phyloP scores from a whole-genome alignment of 2,329 filamentous ascomycete species.

The Celoporthe dispersa region DNA sequence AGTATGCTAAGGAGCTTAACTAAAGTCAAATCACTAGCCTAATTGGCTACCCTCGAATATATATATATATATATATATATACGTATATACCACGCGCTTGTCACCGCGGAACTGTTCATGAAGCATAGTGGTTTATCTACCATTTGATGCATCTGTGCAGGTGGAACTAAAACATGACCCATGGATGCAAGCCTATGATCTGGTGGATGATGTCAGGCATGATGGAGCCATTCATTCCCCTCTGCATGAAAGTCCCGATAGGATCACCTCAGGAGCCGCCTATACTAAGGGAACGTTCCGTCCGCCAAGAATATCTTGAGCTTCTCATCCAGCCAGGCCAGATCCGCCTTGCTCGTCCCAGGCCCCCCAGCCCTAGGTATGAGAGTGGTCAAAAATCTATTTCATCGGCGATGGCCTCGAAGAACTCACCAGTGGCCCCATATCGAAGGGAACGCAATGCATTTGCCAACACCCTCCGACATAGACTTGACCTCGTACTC shows the following conservation, averaged over 20 bases:
- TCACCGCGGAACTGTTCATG: too few species aligned
- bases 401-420: not conserved
- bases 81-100: too few species aligned
- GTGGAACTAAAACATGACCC: too few species aligned
- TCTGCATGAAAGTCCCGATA: too few species aligned
- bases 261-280: not conserved
- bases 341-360: constrained; percentile 66
- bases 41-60: not conserved
- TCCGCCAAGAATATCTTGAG: constrained; percentile 49
- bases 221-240: not conserved
- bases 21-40: too few species aligned
- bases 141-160: too few species aligned
- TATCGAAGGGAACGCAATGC: constrained; percentile 37
- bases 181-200: too few species aligned
- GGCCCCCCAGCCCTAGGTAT: constrained; percentile 60
- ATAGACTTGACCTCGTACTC: constrained; percentile 68
- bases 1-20: too few species aligned
- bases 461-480: constrained; percentile 35
- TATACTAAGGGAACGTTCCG: constrained; percentile 19
- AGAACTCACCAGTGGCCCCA: constrained; percentile 39
- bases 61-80: not conserved
- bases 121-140: too few species aligned
- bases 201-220: too few species aligned
- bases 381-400: not conserved
- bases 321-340: constrained; percentile 68